Evolutionary conservation across 805 yeast species (phyloP), one percentile per base, ranked within the genome.

Genomic region (Zygoascus bituminiphila): DNA sequence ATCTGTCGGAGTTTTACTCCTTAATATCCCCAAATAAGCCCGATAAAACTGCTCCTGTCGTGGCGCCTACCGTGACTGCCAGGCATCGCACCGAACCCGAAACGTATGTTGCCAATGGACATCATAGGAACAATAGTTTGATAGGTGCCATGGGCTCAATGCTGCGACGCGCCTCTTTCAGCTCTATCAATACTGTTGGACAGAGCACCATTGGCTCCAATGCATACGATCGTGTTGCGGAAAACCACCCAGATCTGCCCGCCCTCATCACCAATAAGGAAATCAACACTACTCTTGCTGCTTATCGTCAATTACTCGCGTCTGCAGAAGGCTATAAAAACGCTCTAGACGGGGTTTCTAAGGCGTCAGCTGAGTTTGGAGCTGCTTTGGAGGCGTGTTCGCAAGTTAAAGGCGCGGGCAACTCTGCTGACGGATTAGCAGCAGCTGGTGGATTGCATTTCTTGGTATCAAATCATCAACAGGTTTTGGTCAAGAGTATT

Each of bases 391-490:
- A 85, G 57, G 73, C 71, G 39, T 71, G 79, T 50, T 80, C 88
- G 0, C 68, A 75, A 45, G 72, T 79, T 53, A 79, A 79, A 59
- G 87, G 87, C 12, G 75, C 81, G 17, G 80, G 78, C 14, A 64
- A 64, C 21, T 71, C 78, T 1, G 74, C 81, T 2, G 83, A 82
- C 54, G 87, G 87, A 1, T 62, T 87, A 14, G 66, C 79, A 55
- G 75, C 79, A 44, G 84, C 89, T 2, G 82, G 88, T 38, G 95
- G 95, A 0, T 67, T 88, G 47, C 89, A 85, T 56, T 80, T 77
- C 58, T 70, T 88, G 39, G 75, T 85, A 17, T 80, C 91, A 0
- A 86, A 85, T 61, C 93, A 86, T 60, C 83, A 84, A 52, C 81
- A 80, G 52, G 77, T 88, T 12, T 69, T 88, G 54, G 74, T 87